Evolutionary conservation across 768 basidiomycete species (phyloP).

Genomic region (Calocera viscosa): DNA sequence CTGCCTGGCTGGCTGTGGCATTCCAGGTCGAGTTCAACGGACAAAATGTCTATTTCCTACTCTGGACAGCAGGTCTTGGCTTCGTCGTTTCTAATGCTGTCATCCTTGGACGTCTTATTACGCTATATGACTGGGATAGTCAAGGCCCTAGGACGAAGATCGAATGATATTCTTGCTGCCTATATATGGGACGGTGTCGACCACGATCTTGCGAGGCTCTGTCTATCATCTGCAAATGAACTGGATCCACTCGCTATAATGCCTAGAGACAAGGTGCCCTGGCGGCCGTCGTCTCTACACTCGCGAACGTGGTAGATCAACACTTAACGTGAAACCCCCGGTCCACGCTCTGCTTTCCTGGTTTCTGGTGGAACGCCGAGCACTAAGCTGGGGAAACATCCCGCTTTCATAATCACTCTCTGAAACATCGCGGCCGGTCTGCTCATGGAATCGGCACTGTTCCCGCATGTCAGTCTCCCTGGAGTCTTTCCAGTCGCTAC

Average conservation of each 20-base stretch:
- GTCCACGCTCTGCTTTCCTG: constrained; percentile 9
- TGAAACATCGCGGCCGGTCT: no score
- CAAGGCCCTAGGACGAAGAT: not conserved
- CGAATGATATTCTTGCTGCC: not conserved
- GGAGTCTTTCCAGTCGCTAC: no score
- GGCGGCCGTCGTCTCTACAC: constrained; percentile 9
- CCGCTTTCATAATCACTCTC: not conserved
- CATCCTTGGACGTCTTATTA: not conserved
- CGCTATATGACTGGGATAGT: not conserved
- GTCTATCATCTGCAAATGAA: not conserved
- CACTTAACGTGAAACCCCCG: not conserved
- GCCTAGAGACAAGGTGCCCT: constrained; percentile 9
- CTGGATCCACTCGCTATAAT: constrained; percentile 5
- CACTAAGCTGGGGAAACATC: constrained; percentile 9
- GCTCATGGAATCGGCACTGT: no score
- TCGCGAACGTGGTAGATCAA: constrained; percentile 6
- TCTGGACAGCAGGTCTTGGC: constrained; percentile 69
- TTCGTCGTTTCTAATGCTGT: constrained; percentile 53
- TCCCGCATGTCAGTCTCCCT: no score
- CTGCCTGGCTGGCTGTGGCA: constrained; percentile 79
- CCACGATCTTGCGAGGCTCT: not conserved
- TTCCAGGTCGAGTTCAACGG: constrained; percentile 85
- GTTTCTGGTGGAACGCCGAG: not conserved
- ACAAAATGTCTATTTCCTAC: constrained; percentile 49
- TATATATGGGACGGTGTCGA: not conserved